Base-by-base conservation (phyloP, 768 basidiomycete genomes). In the Mycena epipterygia region DNA sequence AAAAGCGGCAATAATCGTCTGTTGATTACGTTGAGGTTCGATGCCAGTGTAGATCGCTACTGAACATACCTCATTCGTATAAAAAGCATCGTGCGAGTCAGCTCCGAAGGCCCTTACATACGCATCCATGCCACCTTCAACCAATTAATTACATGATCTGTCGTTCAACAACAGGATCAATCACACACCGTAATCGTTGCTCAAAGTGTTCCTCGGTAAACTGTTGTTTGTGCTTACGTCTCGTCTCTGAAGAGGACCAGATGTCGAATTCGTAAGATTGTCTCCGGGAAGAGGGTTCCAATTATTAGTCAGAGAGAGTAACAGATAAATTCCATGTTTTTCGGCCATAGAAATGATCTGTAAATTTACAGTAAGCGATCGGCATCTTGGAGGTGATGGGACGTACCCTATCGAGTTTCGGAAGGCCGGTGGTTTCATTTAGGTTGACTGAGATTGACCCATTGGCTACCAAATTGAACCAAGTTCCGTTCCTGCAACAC, bases 131-230 rank as follows among this genome's bases (percentile, higher is more conserved):
- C 57, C 42, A 87, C n/a, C n/a, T n/a, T n/a, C n/a, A n/a, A n/a
- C n/a, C n/a, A n/a, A n/a, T n/a, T n/a, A n/a, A n/a, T n/a, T n/a
- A n/a, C n/a, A n/a, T n/a, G n/a, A n/a, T n/a, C n/a, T n/a, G n/a
- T n/a, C n/a, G n/a, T n/a, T n/a, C n/a, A n/a, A n/a, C n/a, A n/a
- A n/a, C n/a, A n/a, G n/a, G n/a, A n/a, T n/a, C n/a, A n/a, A n/a
- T n/a, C n/a, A n/a, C n/a, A n/a, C n/a, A n/a, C 91, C 91, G 61
- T 88, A 92, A 73, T 90, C 88, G 71, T 91, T 91, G 60, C 89
- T 90, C 51, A 92, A 75, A 58, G 81, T 84, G 67, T 89, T 89
- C 29, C 89, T 82, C 16, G 89, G 87, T 17, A 84, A 73, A 5
- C 81, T 76, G 48, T 82, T 84, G 64, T 84, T 85, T 42, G 84